Evolutionary conservation across 2,329 filamentous ascomycete genomes (phyloP).

Genomic region (Fusarium odoratissimum): DNA sequence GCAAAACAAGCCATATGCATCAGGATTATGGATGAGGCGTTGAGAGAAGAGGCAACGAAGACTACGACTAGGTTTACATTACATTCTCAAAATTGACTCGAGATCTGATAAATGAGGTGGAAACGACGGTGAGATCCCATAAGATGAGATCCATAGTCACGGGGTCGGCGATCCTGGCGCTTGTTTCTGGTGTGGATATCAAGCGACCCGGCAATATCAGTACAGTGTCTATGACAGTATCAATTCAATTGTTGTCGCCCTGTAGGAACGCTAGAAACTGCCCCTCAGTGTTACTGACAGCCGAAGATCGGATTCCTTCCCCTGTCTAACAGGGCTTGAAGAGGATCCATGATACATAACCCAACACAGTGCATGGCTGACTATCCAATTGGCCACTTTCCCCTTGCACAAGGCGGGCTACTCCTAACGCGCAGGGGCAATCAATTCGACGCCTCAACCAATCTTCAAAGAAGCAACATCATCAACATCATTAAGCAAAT

Average conservation of each 20-base stretch:
- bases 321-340: background rate
- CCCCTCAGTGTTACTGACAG: background rate
- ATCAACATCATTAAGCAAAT: background rate
- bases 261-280: constrained; percentile 13
- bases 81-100: background rate
- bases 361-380: constrained; percentile 7
- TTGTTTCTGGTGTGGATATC: constrained; percentile 11
- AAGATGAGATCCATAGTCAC: constrained; percentile 5
- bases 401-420: background rate
- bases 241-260: background rate
- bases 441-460: constrained; percentile 12
- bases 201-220: background rate
- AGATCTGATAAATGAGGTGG: constrained; percentile 21
- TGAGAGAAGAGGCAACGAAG: constrained; percentile 25
- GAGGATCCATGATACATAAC: background rate
- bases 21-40: background rate
- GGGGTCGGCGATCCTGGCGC: constrained; percentile 17
- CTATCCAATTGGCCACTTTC: constrained; percentile 20
- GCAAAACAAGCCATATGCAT: background rate
- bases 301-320: constrained; percentile 4
- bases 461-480: constrained; percentile 34
- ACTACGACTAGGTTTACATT: background rate
- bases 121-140: constrained; percentile 22
- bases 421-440: constrained; percentile 13
- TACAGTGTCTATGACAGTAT: constrained; percentile 4